Percentiles rank a stretch among this genome's conserved stretches.
These are phyloP conservation scores for Geotrichum australiense DNA, from an alignment of 1,139 yeast genomes.

Conservation along the genomic window DNA sequence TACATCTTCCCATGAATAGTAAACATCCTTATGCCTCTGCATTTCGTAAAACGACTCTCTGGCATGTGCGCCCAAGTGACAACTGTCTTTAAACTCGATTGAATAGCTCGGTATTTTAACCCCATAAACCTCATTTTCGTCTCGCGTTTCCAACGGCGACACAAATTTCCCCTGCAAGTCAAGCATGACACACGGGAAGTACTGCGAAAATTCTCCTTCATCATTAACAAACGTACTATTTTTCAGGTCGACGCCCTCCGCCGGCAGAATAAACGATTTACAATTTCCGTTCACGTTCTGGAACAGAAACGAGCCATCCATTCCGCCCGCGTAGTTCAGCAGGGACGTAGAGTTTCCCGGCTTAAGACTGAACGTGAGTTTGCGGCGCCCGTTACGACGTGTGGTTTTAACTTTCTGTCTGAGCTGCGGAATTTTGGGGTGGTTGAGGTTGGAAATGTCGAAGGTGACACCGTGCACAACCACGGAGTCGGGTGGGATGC, in stretches of 20 bases:
- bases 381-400: constrained; percentile 6
- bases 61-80: constrained; percentile 61
- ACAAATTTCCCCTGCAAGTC: constrained; percentile 41
- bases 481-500: constrained; percentile 50
- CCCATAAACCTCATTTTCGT: constrained; percentile 22
- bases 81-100: constrained; percentile 27
- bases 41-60: constrained; percentile 54
- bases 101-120: constrained; percentile 63
- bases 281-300: constrained; percentile 89
- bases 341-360: constrained; percentile 65
- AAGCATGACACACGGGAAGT: constrained; percentile 71
- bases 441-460: constrained; percentile 41
- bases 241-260: constrained; percentile 42
- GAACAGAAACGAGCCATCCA: constrained; percentile 70
- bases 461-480: constrained; percentile 74
- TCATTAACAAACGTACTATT: constrained; percentile 38
- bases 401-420: constrained; percentile 32
- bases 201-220: constrained; percentile 66
- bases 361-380: constrained; percentile 40
- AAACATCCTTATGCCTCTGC: constrained; percentile 58
- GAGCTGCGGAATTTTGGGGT: constrained; percentile 37
- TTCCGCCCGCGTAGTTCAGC: constrained; percentile 46
- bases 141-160: constrained; percentile 6
- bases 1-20: constrained; percentile 76
- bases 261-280: constrained; percentile 58